Evolutionary conservation across 2,329 filamentous ascomycete species (phyloP), one percentile per base, ranked within the genome.

Genomic region (Nothopassalora personata): DNA sequence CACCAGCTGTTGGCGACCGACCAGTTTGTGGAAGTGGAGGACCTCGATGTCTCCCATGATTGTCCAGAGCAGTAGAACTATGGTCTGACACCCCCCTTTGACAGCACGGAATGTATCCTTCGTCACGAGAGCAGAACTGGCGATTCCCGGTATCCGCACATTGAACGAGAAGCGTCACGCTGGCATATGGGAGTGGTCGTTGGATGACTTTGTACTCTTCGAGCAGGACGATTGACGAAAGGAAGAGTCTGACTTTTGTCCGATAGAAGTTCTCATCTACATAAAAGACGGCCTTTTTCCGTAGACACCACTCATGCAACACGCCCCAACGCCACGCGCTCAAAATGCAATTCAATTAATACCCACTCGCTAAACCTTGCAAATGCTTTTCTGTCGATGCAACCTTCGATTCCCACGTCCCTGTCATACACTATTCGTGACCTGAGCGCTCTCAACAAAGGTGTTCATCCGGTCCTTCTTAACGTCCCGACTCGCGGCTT

Each of bases 401-500:
- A n/a, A 43, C n/a, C 39, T 15, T 3, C 39, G 13, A 18, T 43
- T 7, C 15, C n/a, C n/a, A 4, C 7, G 7, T n/a, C 7, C 15
- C n/a, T 18, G 3, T 55, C 33, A 36, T n/a, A 51, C 49, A 31
- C n/a, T 31, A 28, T 34, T 30, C 27, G 63, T 66, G 57, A 66
- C 48, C 1, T 10, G 18, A 19, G 61, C 57, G 46, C 62, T 67
- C 54, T 60, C 43, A n/a, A 62, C 56, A 52, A 64, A 63, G 5
- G 66, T 68, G 9, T 61, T 58, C 48, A 62, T 60, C 28, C 68
- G 57, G 28, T 68, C 61, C 39, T 57, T 59, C 54, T 68, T 64
- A 45, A 70, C 67, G 43, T 68, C 68, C 19, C 64, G 56, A 56
- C 67, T 70, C 49, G 62, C 62, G 15, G 68, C 66, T 72, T 77